Conservation (phyloP, 805 yeast species). For the Allodekkera sacchari region DNA sequence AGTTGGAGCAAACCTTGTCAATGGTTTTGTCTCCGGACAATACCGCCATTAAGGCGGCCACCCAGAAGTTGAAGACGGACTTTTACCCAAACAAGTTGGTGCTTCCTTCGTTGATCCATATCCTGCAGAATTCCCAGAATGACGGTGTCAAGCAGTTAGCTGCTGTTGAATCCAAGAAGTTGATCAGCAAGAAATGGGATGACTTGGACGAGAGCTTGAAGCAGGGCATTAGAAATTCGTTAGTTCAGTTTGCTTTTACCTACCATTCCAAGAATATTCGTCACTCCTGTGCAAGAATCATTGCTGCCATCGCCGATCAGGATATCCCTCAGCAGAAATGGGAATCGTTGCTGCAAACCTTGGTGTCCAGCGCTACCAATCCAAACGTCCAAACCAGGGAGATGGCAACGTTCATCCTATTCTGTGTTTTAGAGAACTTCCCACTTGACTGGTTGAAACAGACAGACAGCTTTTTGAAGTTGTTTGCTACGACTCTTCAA, state of each 20-base stretch:
- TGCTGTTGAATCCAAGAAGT: conserved; percentile 93
- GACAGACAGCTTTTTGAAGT: conserved; percentile 57
- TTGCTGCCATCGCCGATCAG: conserved; percentile 73
- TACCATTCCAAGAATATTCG: conserved; percentile 61
- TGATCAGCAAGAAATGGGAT: conserved; percentile 66
- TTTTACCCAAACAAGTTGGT: conserved; percentile 64
- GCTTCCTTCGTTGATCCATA: conserved; percentile 75
- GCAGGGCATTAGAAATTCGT: conserved; percentile 54
- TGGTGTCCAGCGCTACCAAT: conserved; percentile 60
- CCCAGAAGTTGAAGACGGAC: conserved; percentile 62
- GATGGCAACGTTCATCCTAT: conserved; percentile 73
- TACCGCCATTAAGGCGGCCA: conserved; percentile 73
- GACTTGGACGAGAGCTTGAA: conserved; percentile 39
- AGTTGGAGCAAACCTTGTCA: conserved; percentile 70
- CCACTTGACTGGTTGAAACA: conserved; percentile 49
- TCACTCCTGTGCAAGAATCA: conserved; percentile 84
- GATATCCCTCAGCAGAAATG: conserved; percentile 64
- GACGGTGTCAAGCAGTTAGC: conserved; percentile 81
- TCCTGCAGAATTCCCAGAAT: conserved; percentile 61
- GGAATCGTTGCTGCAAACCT: conserved; percentile 66
- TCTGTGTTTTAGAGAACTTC: conserved; percentile 67
- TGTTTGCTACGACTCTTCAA: conserved; percentile 61
- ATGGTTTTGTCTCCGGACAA: conserved; percentile 79
- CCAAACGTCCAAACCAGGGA: conserved; percentile 50
- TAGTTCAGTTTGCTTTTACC: conserved; percentile 60